A percentile compares a stretch with the other conserved stretches of the same genome.
Conservation (phyloP, 2,329 filamentous ascomycete genomes). For the Emmonsiellopsis sp. region DNA sequence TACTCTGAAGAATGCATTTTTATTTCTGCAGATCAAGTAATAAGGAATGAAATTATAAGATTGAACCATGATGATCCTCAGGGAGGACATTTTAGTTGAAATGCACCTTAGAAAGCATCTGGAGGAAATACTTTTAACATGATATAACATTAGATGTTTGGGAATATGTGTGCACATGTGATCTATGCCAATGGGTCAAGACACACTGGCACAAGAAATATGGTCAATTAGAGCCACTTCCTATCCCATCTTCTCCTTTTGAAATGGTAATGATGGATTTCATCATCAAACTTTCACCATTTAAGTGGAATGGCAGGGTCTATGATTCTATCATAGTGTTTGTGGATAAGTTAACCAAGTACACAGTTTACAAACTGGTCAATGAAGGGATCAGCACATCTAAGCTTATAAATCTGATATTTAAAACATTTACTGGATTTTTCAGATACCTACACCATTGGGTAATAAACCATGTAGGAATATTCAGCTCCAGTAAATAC, state of each 20-base stretch:
- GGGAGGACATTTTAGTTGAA: background rate
- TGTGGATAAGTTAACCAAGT: background rate
- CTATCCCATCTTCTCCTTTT: background rate
- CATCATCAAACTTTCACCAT: background rate
- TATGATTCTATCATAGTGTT: background rate
- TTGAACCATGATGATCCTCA: background rate
- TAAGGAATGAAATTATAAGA: background rate
- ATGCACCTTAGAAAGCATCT: background rate
- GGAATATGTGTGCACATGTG: background rate
- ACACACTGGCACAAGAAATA: background rate
- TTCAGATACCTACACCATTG: too few relatives aligned
- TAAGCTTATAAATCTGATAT: background rate
- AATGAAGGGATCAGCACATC: background rate
- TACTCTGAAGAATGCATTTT: background rate
- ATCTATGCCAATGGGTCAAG: background rate
- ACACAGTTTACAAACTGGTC: background rate
- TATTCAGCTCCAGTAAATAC: background rate
- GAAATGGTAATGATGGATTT: background rate
- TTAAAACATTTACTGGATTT: too few relatives aligned
- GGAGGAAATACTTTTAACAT: background rate
- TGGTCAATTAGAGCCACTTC: background rate
- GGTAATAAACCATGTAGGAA: too few relatives aligned
- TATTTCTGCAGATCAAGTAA: background rate
- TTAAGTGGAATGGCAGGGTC: background rate
- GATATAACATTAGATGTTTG: background rate